phyloP scores from a whole-genome alignment of 2,329 filamentous ascomycete species.

The Nemania sp. region DNA sequence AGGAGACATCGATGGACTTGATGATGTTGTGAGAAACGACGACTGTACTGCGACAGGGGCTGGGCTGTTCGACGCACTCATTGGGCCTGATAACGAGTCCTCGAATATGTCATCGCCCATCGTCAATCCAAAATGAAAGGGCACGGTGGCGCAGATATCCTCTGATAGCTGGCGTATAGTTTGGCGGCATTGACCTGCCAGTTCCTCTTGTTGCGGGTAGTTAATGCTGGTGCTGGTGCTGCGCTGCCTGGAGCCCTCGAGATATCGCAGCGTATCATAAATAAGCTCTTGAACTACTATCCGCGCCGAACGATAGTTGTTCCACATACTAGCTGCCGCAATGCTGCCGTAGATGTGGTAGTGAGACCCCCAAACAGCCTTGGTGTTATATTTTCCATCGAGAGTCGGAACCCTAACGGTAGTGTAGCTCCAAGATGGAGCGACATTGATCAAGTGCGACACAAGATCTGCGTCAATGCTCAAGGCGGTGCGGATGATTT shows the following conservation, averaged over 20 bases:
- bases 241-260: neutral
- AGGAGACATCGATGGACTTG: neutral
- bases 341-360: constrained; percentile 3
- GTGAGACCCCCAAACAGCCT: neutral
- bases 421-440: neutral
- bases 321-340: constrained; percentile 3
- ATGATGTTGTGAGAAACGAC: neutral
- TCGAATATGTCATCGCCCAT: neutral
- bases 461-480: constrained; percentile 2
- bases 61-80: neutral
- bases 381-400: neutral
- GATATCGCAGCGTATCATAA: neutral
- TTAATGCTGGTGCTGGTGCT: neutral
- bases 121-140: constrained; percentile 4
- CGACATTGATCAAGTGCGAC: neutral
- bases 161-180: neutral
- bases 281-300: constrained; percentile 10
- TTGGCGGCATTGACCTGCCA: neutral
- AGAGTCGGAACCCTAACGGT: neutral
- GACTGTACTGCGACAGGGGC: neutral
- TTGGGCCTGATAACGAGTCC: neutral
- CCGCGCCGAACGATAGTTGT: constrained; percentile 2
- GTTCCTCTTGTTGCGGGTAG: neutral
- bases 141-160: neutral
- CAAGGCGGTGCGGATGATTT: constrained; percentile 2